Evolutionary conservation across 306 rosid genomes (phyloP), one percentile per base, ranked within the genome.

Genomic region (Urtica urens): DNA sequence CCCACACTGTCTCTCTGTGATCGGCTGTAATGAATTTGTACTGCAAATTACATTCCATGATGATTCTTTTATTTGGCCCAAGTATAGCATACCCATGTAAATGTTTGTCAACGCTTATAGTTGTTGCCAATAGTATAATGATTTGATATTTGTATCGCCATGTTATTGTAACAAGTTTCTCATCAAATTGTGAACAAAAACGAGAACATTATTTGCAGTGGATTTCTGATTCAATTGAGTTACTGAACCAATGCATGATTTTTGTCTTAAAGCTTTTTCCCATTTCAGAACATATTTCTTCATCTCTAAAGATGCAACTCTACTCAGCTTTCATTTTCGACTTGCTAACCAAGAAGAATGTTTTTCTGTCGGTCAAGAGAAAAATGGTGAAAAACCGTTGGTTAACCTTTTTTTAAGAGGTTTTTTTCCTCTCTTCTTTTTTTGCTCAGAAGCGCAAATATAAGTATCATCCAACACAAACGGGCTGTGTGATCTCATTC

Each of bases 41-140:
- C 12, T 43, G 20, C 27, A 44, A 20, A 17, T 23, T 46, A 22
- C 22, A 25, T 27, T 6, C 54, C 14, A 17, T 30, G 39, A 51
- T 51, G 23, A 51, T 51, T 51, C 44, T 51, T 34, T 33, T 31
- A 51, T 51, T 33, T 51, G 43, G 42, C 21, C 5, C 31, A 28
- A 13, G 9, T 51, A 33, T n/a, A 17, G 41, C 35, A 15, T 51
- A 33, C 19, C n/a, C 35, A 33, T 33, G 29, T 27, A 51, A 20
- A 33, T 33, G 21, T 19, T 49, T 29, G 7, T n/a, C 11, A 6
- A 27, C 20, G 16, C 30, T 49, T 49, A 7, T 15, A 6, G 3
- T 16, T 14, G 2, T 28, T 28, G 20, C 31, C 20, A 6, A 20
- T 35, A 11, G 2, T 1, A 15, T 27, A 2, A 5, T 31, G 23